A percentile compares a stretch with the other conserved stretches of the same genome.
phyloP scores from a whole-genome alignment of 2,329 filamentous ascomycete genomes.

The Geosmithia putterillii region DNA sequence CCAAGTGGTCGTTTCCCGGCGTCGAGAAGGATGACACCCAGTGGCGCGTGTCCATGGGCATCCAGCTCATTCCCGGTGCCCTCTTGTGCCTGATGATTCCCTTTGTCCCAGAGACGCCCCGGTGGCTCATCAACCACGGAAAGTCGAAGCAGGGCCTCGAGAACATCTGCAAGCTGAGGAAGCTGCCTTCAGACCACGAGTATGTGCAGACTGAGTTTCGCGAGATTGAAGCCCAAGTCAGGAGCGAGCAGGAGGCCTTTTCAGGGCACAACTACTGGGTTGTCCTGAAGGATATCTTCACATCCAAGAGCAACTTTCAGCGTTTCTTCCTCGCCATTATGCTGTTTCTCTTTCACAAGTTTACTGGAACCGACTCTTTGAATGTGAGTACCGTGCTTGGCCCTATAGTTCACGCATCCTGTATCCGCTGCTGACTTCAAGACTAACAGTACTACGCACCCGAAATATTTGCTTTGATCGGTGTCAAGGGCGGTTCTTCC shows the following conservation, averaged over 20 bases:
- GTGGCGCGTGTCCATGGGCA: conserved; percentile 21
- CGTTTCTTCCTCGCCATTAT: conserved; percentile 12
- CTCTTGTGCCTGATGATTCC: conserved; percentile 16
- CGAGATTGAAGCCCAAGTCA: conserved; percentile 6
- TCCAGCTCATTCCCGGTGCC: conserved; percentile 23
- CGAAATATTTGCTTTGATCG: conserved; percentile 25
- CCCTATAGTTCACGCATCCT: too few relatives aligned
- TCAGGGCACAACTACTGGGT: not conserved
- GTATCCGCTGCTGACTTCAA: too few relatives aligned
- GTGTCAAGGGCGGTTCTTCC: conserved; percentile 15
- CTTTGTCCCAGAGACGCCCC: conserved; percentile 7
- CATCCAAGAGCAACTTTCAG: not conserved
- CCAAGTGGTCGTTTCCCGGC: conserved; percentile 25
- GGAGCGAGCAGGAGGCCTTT: conserved; percentile 3
- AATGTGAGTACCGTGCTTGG: conserved; percentile 8
- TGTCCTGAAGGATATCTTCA: not conserved
- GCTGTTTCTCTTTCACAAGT: conserved; percentile 26
- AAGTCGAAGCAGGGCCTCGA: conserved; percentile 13
- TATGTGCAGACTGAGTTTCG: conserved; percentile 7
- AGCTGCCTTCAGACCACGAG: conserved; percentile 7
- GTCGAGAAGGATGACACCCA: conserved; percentile 10
- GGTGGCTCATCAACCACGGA: conserved; percentile 13
- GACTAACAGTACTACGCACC: conserved; percentile 23
- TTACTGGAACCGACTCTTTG: conserved; percentile 24
- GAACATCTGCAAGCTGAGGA: conserved; percentile 21